These are phyloP conservation scores for Coemansia sp. DNA, from an alignment of 192 early-diverging fungal species.

Conservation along the genomic window DNA sequence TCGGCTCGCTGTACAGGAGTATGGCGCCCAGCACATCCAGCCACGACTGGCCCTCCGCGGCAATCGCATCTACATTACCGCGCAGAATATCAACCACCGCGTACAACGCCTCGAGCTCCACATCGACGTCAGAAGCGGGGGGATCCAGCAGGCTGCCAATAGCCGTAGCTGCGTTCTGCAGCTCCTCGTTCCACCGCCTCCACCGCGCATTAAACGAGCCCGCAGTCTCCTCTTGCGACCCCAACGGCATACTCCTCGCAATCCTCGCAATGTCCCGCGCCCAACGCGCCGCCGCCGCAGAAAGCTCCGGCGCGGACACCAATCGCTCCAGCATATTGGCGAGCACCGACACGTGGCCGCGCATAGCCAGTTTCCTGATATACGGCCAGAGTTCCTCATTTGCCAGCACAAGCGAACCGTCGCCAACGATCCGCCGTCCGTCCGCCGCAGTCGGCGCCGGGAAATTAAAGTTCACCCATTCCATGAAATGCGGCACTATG, in stretches of 20 bases:
- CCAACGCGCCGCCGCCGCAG: slow-evolving; percentile 23
- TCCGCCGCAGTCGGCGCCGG: slow-evolving; percentile 39
- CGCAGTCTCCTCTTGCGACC: slow-evolving; percentile 43
- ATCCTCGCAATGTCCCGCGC: slow-evolving; percentile 25
- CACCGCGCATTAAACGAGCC: slow-evolving; percentile 31
- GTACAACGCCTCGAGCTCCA: slow-evolving; percentile 17
- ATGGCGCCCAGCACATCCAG: slow-evolving; percentile 59
- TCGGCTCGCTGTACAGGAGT: slow-evolving; percentile 59
- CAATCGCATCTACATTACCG: slow-evolving; percentile 50
- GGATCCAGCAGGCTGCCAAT: slow-evolving; percentile 14
- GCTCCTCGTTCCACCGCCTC: slow-evolving; percentile 38
- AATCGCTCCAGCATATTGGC: slow-evolving; percentile 35
- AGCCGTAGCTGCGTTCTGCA: slow-evolving; percentile 18
- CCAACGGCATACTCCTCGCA: slow-evolving; percentile 41
- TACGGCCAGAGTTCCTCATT: slow-evolving; percentile 36
- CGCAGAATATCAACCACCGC: slow-evolving; percentile 27
- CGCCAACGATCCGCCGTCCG: slow-evolving; percentile 14
- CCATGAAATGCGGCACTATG: slow-evolving; percentile 31
- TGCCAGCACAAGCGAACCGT: slow-evolving; percentile 7
- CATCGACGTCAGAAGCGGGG: background rate
- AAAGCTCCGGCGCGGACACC: slow-evolving; percentile 10
- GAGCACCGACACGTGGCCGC: slow-evolving; percentile 34
- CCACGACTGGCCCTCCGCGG: slow-evolving; percentile 50
- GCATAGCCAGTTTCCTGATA: slow-evolving; percentile 34
- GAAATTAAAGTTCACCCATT: slow-evolving; percentile 57